Evolutionary conservation across 192 early-diverging fungal genomes (phyloP).

Genomic region (Coemansia sp.): DNA sequence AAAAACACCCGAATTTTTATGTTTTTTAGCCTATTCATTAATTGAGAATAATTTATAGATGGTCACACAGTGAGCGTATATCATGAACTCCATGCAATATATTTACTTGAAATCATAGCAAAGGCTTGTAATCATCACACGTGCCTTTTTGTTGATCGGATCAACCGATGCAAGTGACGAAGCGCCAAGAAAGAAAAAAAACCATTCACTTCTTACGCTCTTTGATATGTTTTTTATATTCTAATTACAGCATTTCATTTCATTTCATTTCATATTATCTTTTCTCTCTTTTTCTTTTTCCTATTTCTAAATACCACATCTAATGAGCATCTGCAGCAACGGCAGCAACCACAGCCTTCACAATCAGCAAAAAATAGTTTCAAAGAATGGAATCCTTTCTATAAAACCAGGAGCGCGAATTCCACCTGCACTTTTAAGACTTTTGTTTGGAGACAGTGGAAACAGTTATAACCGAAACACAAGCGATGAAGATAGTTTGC

Average conservation of each 20-base stretch:
- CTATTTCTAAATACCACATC: background rate
- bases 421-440: conserved; percentile 22
- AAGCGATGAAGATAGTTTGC: background rate
- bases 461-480: background rate
- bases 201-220: background rate
- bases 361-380: conserved; percentile 5
- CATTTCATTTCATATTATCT: background rate
- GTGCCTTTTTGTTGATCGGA: background rate
- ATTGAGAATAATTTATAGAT: too few relatives aligned
- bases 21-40: too few relatives aligned
- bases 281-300: background rate
- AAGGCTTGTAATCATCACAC: too few relatives aligned
- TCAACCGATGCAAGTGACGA: background rate
- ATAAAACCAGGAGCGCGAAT: conserved; percentile 18
- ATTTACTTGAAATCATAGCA: background rate
- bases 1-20: too few relatives aligned
- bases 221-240: background rate
- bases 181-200: background rate
- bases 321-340: conserved; percentile 12
- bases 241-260: background rate
- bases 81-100: background rate
- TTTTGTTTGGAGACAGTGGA: conserved; percentile 28
- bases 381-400: conserved; percentile 26
- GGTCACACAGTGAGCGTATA: too few relatives aligned
- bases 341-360: conserved; percentile 1